Evolutionary conservation across 2,329 filamentous ascomycete genomes (phyloP), one percentile per base, ranked within the genome.

Genomic region (Atkinsonella hypoxylon): DNA sequence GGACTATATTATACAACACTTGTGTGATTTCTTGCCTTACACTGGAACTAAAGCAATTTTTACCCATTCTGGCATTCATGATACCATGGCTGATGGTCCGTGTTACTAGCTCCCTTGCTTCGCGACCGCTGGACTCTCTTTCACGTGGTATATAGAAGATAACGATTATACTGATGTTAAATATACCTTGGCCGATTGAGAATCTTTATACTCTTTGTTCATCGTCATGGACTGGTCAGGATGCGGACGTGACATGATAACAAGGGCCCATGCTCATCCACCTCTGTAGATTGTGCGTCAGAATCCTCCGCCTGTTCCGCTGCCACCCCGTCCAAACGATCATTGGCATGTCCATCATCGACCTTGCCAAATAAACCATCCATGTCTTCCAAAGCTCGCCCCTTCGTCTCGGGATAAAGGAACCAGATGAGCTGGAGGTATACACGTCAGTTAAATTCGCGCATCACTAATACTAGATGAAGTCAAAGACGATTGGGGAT

Each of bases 331-430:
- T 44, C 51, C 39, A 44, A 26, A 18, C 38, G 22, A 10, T 47
- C 4, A 17, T 17, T 31, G 7, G 48, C 13, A 34, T 38, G 39
- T n/a, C 36, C 22, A 10, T 40, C 40, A 7, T 26, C n/a, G 2
- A 41, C 41, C 26, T 51, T 53, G 1, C 63, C 63, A 45, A 75
- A 74, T 2, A 75, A 52, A 1, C 49, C 58, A 43, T 74, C 71
- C 68, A 75, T 73, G 15, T 73, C 67, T 49, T 75, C 72, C 5
- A 72, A 55, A 0, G 64, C 58, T 1, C 64, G 59, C 0, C 67
- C 66, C 41, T 70, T 73, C 0, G 71, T 74, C 54, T 75, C 72
- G 0, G 71, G 72, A 48, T 72, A 73, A 15, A 70, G 59, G 4
- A 68, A 43, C 54, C 63, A 70, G 32, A 75, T 65, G 11, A 71